phyloP scores from a whole-genome alignment of 257 asterid species.

The Apocynum venetum region DNA sequence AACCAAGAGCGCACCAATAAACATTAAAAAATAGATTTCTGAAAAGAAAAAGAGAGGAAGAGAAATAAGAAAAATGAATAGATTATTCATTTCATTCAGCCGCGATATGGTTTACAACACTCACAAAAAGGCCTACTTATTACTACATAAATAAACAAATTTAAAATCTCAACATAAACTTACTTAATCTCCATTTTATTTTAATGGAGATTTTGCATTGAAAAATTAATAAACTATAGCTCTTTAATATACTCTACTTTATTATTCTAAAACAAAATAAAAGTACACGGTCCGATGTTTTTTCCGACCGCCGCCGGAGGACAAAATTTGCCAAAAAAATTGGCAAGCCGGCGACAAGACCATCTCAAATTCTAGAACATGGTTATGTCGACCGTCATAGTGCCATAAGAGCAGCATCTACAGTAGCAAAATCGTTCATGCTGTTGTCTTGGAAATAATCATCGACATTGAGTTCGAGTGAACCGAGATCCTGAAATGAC shows the following conservation, averaged over 20 bases:
- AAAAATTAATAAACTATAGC: conserved; percentile 17
- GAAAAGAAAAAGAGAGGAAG: not conserved
- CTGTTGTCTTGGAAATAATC: conserved; percentile 45
- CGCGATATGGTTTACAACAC: conserved; percentile 11
- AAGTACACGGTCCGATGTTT: conserved; percentile 25
- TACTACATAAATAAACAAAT: not conserved
- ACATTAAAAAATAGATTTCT: not conserved
- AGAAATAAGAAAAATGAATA: not conserved
- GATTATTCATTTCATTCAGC: conserved; percentile 1
- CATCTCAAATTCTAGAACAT: not conserved
- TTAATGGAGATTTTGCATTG: conserved; percentile 26
- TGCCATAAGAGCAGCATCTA: conserved; percentile 42
- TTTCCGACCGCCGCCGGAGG: conserved; percentile 24
- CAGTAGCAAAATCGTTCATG: conserved; percentile 32
- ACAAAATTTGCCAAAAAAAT: conserved; percentile 60
- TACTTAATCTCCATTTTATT: conserved; percentile 32
- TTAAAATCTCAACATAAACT: conserved; percentile 5
- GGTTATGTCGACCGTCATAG: conserved; percentile 2
- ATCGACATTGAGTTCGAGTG: conserved; percentile 46
- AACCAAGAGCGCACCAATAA: not conserved
- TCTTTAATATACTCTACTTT: conserved; percentile 9
- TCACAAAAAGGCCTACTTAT: not conserved
- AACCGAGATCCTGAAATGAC: conserved; percentile 29
- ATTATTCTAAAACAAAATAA: not conserved
- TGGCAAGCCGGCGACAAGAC: conserved; percentile 43